phyloP scores from a whole-genome alignment of 2,329 filamentous ascomycete genomes.

The Graphilbum sp. region DNA sequence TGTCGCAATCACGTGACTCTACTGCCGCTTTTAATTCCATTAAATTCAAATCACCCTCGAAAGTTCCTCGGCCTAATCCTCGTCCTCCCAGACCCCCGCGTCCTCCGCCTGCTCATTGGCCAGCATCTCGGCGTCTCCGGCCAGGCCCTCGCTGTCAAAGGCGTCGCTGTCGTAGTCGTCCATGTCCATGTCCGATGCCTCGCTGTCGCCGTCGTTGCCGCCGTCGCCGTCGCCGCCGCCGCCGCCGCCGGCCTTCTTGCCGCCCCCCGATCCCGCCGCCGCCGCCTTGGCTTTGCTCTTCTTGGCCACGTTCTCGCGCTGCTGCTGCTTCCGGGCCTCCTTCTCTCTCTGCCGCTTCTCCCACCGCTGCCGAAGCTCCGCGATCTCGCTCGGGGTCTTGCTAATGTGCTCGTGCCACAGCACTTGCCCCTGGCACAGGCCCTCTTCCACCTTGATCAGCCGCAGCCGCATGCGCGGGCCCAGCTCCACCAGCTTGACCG shows the following conservation, averaged over 20 bases:
- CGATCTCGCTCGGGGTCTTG: slow-evolving; percentile 65
- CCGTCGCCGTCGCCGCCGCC: slow-evolving; percentile 24
- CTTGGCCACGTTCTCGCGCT: slow-evolving; percentile 84
- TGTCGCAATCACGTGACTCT: too few species aligned
- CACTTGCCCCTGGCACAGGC: slow-evolving; percentile 71
- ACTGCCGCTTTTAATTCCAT: too few species aligned
- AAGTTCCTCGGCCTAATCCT: too few species aligned
- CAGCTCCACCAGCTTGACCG: slow-evolving; percentile 81
- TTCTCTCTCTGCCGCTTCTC: slow-evolving; percentile 63
- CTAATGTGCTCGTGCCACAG: slow-evolving; percentile 96
- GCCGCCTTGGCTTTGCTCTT: too few species aligned
- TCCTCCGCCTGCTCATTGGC: slow-evolving; percentile 32
- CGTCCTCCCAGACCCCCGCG: slow-evolving; percentile 35
- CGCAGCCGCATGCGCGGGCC: slow-evolving; percentile 80
- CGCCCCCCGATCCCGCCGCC: slow-evolving; percentile 11
- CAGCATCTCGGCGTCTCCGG: slow-evolving; percentile 31
- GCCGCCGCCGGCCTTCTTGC: slow-evolving; percentile 17
- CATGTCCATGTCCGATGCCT: slow-evolving; percentile 18
- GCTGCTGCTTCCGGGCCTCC: slow-evolving; percentile 62
- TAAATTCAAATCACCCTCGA: too few species aligned
- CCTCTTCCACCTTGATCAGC: slow-evolving; percentile 92
- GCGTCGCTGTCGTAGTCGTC: slow-evolving; percentile 28
- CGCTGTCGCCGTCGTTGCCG: slow-evolving; percentile 21
- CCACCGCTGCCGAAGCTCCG: slow-evolving; percentile 70
- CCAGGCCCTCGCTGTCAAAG: slow-evolving; percentile 34